Evolutionary conservation across 2,329 filamentous ascomycete genomes (phyloP), one percentile per base, ranked within the genome.

Genomic region (Metarhizium rileyi): DNA sequence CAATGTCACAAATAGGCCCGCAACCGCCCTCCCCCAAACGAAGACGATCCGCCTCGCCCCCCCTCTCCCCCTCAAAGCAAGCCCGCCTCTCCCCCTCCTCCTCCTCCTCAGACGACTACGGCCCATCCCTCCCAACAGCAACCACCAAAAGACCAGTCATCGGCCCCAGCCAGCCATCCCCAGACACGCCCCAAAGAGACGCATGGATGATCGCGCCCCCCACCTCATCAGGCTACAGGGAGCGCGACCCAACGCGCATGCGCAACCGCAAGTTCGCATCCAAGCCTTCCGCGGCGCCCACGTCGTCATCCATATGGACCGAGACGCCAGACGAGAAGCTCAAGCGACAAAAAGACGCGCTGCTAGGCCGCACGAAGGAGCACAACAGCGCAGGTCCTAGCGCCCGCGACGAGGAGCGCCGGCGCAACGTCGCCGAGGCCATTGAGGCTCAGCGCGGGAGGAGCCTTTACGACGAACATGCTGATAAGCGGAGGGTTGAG

Each of bases 251-350:
- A 1, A 91, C 89, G 4, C 90, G 90, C 66, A 73, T 91, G 52
- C 83, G 84, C 58, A 84, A 81, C 55, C 84, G 89, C 53, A 90
- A 87, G 56, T 97, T 96, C 71, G 83, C 88, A 47, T 86, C 85
- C 35, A 77, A 78, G 4, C 70, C 69, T 3, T 62, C 63, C 4
- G 59, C 63, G 1, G 48, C 57, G 0, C 53, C 58, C 9, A 20
- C 35, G n/a, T 56, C 9, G 53, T 77, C 79, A 61, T 81, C 80
- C 22, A 81, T 91, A 41, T 97, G 91, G 91, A 90, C 88, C 1
- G 91, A 97, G 66, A 95, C 89, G 8, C 87, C 89, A 0, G 87
- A 91, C 63, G 80, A 96, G 67, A 95, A 94, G 66, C 80, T 87
- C 51, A 83, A 85, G 65, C 77, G 88, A 36, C 69, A 96, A 22